These are phyloP conservation scores for Naumovozyma dairenensis DNA, from an alignment of 805 yeast species.

Conservation along the genomic window DNA sequence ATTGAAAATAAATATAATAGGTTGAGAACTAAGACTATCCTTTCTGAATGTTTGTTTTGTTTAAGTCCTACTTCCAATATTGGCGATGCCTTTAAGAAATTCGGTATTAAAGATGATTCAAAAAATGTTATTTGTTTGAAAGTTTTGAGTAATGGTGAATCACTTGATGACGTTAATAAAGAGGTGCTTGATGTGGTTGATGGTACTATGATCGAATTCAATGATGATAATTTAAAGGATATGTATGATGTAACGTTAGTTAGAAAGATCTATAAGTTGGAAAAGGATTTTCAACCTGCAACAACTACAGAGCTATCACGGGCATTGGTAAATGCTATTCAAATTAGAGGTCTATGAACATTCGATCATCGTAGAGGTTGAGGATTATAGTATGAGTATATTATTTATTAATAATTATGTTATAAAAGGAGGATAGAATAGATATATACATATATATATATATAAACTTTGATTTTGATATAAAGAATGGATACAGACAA, in stretches of 20 bases:
- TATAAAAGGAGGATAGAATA: too few species aligned
- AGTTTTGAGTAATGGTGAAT: conserved; percentile 16
- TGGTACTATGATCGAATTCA: conserved; percentile 30
- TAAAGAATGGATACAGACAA: too few species aligned
- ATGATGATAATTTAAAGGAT: conserved; percentile 26
- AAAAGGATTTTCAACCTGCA: conserved; percentile 13
- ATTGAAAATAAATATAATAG: conserved; percentile 38
- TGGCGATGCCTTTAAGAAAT: conserved; percentile 55
- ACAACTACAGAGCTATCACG: conserved; percentile 28
- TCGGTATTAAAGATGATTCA: conserved; percentile 53
- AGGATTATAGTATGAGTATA: too few species aligned
- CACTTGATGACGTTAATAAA: conserved; percentile 7
- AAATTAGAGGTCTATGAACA: conserved; percentile 35
- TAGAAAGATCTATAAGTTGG: conserved; percentile 28
- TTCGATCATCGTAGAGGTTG: too few species aligned
- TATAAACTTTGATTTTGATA: too few species aligned
- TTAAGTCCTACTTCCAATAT: conserved; percentile 62
- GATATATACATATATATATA: too few species aligned
- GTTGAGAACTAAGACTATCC: conserved; percentile 54
- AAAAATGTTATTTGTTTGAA: conserved; percentile 42
- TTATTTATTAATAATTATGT: too few species aligned
- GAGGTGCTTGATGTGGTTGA: conserved; percentile 13
- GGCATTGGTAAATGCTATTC: conserved; percentile 38
- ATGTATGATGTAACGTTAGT: conserved; percentile 29
- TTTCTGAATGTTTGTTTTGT: conserved; percentile 62